A percentile compares a stretch with the other conserved stretches of the same genome.
Evolutionary conservation across 306 rosid genomes (phyloP).

Genomic region (Purshia tridentata): DNA sequence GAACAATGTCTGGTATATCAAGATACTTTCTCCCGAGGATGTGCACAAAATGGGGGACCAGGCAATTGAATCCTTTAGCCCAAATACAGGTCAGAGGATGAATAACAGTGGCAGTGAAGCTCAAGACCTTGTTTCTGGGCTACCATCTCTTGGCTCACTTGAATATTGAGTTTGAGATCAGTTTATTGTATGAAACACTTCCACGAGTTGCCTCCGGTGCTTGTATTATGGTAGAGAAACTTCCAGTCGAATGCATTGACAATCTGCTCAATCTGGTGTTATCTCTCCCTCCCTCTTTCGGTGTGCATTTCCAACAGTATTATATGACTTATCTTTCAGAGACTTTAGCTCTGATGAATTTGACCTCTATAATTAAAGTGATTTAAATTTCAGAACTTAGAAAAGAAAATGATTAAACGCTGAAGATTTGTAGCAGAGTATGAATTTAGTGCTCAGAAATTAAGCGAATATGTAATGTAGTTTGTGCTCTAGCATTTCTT

Average conservation of each 20-base stretch:
- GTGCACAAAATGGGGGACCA: conserved; percentile 78
- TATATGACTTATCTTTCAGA: conserved; percentile 8
- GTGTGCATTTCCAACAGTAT: neutral
- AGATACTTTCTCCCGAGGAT: conserved; percentile 82
- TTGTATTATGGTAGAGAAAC: neutral
- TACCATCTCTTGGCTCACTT: conserved; percentile 58
- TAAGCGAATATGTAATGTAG: neutral
- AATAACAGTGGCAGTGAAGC: conserved; percentile 44
- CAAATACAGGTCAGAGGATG: conserved; percentile 54
- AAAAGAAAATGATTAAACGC: neutral
- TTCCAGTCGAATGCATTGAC: conserved; percentile 2
- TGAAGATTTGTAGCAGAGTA: neutral
- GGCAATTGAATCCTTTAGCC: conserved; percentile 56
- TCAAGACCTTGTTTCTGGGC: conserved; percentile 53
- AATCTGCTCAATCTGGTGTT: conserved; percentile 6
- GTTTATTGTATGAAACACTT: neutral
- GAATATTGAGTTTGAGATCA: conserved; percentile 54
- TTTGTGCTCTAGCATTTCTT: too few species aligned
- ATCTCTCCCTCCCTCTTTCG: neutral
- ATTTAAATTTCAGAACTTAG: neutral
- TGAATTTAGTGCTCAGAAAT: neutral
- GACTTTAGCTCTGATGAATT: conserved; percentile 14
- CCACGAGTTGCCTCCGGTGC: neutral
- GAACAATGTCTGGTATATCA: conserved; percentile 82
- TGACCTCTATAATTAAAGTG: neutral